Evolutionary conservation across 2,329 filamentous ascomycete species (phyloP).

Genomic region (Tetracladium maxilliforme): DNA sequence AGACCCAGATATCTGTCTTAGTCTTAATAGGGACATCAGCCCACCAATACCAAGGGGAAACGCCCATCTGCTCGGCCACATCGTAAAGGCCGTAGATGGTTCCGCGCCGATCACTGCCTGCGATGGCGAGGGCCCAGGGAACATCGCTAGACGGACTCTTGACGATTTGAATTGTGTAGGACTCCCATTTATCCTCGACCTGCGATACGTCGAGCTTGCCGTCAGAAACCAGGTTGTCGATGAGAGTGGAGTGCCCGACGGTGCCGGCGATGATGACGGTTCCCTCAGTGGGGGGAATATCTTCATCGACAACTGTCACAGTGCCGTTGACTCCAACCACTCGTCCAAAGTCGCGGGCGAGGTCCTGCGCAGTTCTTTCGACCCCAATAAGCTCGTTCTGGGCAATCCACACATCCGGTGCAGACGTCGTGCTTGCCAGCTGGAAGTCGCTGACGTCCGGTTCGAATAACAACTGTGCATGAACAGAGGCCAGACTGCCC

Average conservation of each 20-base stretch:
- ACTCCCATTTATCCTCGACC: constrained; percentile 53
- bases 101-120: constrained; percentile 49
- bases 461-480: too few relatives aligned
- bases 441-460: too few relatives aligned
- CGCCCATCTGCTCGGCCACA: constrained; percentile 58
- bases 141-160: constrained; percentile 39
- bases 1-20: constrained; percentile 28
- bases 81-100: constrained; percentile 60
- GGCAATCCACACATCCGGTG: too few relatives aligned
- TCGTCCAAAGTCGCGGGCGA: constrained; percentile 55
- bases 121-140: constrained; percentile 47
- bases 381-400: too few relatives aligned
- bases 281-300: too few relatives aligned
- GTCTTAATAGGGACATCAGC: constrained; percentile 33
- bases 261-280: constrained; percentile 55
- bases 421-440: too few relatives aligned
- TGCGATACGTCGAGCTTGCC: constrained; percentile 41
- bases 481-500: too few relatives aligned
- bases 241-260: constrained; percentile 45
- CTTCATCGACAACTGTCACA: too few relatives aligned
- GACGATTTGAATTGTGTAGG: constrained; percentile 46
- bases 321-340: constrained; percentile 52
- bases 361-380: constrained; percentile 49
- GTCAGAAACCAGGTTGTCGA: constrained; percentile 39
- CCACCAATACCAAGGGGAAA: constrained; percentile 49